Percentiles rank a stretch among this genome's conserved stretches.
These are phyloP conservation scores for Cyclotella distinguenda DNA, from an alignment of 108 stramenopile species.

Conservation along the genomic window DNA sequence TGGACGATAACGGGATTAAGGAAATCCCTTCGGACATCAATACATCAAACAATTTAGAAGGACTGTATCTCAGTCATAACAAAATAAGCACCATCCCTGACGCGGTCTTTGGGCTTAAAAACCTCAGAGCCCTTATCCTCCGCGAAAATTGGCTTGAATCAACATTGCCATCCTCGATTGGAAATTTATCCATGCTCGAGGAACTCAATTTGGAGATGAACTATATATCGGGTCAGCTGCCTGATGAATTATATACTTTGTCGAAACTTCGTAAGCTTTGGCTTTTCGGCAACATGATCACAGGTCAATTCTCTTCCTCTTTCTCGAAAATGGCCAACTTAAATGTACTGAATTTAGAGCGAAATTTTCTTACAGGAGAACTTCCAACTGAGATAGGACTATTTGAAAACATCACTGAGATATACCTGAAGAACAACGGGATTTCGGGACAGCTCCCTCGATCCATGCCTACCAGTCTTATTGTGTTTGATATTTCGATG, in stretches of 20 bases:
- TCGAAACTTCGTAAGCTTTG: constrained; percentile 23
- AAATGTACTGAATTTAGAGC: constrained; percentile 27
- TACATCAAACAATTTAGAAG: constrained; percentile 17
- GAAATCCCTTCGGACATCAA: constrained; percentile 28
- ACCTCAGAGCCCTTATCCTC: constrained; percentile 26
- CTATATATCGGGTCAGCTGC: constrained; percentile 35
- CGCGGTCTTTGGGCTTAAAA: constrained; percentile 24
- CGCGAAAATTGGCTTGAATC: constrained; percentile 28
- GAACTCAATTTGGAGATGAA: constrained; percentile 39
- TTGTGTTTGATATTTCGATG: constrained; percentile 25
- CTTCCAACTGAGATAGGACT: constrained; percentile 39
- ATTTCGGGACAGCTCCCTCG: constrained; percentile 34
- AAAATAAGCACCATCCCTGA: constrained; percentile 23
- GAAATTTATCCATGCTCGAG: constrained; percentile 21
- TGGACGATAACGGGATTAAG: constrained; percentile 29
- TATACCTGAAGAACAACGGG: constrained; percentile 29
- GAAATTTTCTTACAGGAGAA: constrained; percentile 27
- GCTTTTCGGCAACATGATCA: constrained; percentile 29
- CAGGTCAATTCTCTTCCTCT: constrained; percentile 25
- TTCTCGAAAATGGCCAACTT: constrained; percentile 25
- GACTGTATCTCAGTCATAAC: constrained; percentile 44
- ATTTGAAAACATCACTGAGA: constrained; percentile 17
- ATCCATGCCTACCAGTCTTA: constrained; percentile 15
- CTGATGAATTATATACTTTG: constrained; percentile 28
- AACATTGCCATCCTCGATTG: constrained; percentile 24